Evolutionary conservation across 495 filamentous ascomycete species (phyloP), one percentile per base, ranked within the genome.

Genomic region (Penicillium subrubescens): DNA sequence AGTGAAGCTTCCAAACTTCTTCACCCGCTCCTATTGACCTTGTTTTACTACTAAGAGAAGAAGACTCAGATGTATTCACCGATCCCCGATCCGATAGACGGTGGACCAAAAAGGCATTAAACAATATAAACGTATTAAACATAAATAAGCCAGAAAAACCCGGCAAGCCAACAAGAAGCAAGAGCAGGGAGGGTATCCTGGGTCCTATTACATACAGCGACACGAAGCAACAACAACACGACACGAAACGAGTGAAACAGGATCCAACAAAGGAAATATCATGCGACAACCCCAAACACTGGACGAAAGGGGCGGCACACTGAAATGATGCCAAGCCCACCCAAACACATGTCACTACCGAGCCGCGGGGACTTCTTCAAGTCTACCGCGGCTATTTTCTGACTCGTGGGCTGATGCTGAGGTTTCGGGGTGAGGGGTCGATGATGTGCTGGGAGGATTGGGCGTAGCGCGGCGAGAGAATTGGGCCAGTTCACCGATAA

Each of bases 141-240:
- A 67, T 61, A 43, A 62, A 67, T 2, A 48, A 8, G 37, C n/a
- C 57, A 35, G 60, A 54, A 44, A 43, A 52, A 39, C 41, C 63
- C 56, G 17, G 33, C 56, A 19, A 48, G 44, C 3, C 44, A 46
- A 17, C 44, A 25, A 57, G 25, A 58, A 48, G 15, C 63, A 66
- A 72, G 63, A 70, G 53, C 63, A 70, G 73, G 76, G 76, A 70
- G 73, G 76, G 76, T 79, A 81, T 79, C 76, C 76, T 77, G 78
- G 72, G 67, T 71, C 70, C 69, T 77, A 77, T 75, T 76, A 74
- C 71, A 80, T 79, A 78, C 71, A 77, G 64, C 21, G n/a, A 35
- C 31, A 39, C 69, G 62, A 69, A 72, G 66, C 65, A 43, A 34
- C 27, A 43, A 34, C 27, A 23, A 43, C 39, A 66, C 62, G 71